Evolutionary conservation across 495 filamentous ascomycete genomes (phyloP), one percentile per base, ranked within the genome.

Genomic region (Penicillium goetzii): DNA sequence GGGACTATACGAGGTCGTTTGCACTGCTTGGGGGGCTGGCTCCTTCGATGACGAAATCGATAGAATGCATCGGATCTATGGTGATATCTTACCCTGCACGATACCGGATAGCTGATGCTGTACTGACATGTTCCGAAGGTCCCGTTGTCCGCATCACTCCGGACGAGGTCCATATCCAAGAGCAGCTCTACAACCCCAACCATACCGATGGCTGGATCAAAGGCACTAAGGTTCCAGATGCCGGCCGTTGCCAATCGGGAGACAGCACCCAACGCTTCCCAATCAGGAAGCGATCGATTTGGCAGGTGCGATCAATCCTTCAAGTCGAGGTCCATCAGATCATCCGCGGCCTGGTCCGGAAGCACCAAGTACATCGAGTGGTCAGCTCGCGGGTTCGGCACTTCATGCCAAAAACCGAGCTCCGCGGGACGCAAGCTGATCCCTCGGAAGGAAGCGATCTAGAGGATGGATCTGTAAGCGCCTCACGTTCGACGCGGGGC

Each of bases 1-100:
- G 0, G 75, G 75, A 33, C 61, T 77, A 21, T 81, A 81, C 43
- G 84, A 86, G 58, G 68, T 79, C 25, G 83, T 80, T 61, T 81
- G 79, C 51, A 78, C 83, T 21, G 66, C 76, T n/a, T 72, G 78
- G 49, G 63, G 74, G 6, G 56, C 61, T 9, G 79, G 74, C 0
- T 65, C 67, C 2, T 85, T 84, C 56, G 74, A 75, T 4, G 66
- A 69, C 34, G 62, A 76, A 45, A 81, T 86, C 51, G 55, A 72
- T 32, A 34, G 68, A 26, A 74, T 85, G 77, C 83, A 86, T 56
- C 67, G 75, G 23, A 59, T 66, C 61, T 81, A 80, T 57, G 68
- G 74, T 53, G 15, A 33, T 73, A 45, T 36, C 30, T 15, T 19
- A 52, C 33, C 23, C 15, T 28, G 30, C 33, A 4, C 19, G 8